These are phyloP conservation scores for Fusarium lateritium DNA, from an alignment of 2,329 filamentous ascomycete genomes.

Conservation along the genomic window DNA sequence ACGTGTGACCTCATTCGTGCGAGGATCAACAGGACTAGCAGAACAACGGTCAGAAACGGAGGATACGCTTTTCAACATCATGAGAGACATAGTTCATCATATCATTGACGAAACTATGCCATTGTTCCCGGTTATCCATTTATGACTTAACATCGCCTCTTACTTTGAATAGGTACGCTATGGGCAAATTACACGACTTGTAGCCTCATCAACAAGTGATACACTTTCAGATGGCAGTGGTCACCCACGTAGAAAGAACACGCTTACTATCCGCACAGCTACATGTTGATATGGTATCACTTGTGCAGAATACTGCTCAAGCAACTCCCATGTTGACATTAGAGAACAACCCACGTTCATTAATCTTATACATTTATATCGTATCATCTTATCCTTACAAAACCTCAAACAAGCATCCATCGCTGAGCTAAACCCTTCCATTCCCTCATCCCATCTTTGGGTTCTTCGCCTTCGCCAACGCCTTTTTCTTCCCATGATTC, in stretches of 20 bases:
- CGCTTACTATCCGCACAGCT: neutral
- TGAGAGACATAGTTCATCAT: slow-evolving; percentile 9
- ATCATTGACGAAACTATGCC: neutral
- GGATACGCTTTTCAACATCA: slow-evolving; percentile 7
- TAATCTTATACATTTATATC: slow-evolving; percentile 45
- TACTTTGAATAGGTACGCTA: neutral
- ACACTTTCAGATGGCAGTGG: no score
- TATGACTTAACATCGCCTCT: neutral
- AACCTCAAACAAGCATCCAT: slow-evolving; percentile 28
- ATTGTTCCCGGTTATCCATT: neutral
- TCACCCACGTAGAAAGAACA: no score
- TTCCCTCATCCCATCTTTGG: slow-evolving; percentile 16
- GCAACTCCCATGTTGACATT: neutral
- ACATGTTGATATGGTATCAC: neutral
- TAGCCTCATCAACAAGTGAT: no score
- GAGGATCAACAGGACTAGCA: slow-evolving; percentile 18
- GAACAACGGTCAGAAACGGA: neutral
- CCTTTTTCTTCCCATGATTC: slow-evolving; percentile 42
- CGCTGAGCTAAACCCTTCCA: slow-evolving; percentile 18
- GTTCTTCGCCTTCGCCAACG: slow-evolving; percentile 36
- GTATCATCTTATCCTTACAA: slow-evolving; percentile 29
- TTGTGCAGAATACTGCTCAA: neutral
- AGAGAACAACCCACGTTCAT: slow-evolving; percentile 20
- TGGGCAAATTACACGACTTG: no score
- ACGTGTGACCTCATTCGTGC: slow-evolving; percentile 30